Evolutionary conservation across 192 early-diverging fungal species (phyloP), one percentile per base, ranked within the genome.

Genomic region (Neocallimastix lanati): DNA sequence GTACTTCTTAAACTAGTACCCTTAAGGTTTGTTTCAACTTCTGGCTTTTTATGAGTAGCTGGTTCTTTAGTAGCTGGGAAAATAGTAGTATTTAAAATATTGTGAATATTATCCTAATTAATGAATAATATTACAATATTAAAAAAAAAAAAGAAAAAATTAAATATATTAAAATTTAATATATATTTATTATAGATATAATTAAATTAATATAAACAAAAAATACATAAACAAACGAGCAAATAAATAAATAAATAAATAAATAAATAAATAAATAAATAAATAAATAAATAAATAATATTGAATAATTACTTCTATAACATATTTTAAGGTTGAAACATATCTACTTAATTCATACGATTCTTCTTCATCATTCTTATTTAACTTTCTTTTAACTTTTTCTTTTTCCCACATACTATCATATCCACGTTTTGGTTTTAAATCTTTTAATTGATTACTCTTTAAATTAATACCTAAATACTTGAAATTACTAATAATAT

Each of bases 301-400:
- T n/a, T n/a, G n/a, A 87, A 13, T 87, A 86, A 82, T 86, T 83
- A 83, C 92, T 84, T 93, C 90, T 29, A 91, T 79, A 35, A 94
- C 84, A 77, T 86, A 85, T 81, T 94, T 95, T 4, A 93, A 78
- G 38, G 91, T 87, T 2, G 95, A 93, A 14, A 92, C 86, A 83
- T 93, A 96, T 80, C 95, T 88, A 30, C 88, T 91, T 77, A 95
- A 81, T 76, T 94, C 94, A 78, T 88, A 95, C 15, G 90, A 86
- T 27, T 88, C 82, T 25, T 91, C 88, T n/a, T 91, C 86, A 29
- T 85, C 86, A 30, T 90, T 86, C 16, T 81, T 84, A 37, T 84
- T 88, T 77, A 81, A 80, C 81, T 83, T 85, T 79, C 82, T 87
- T 79, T 86, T 87, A 76, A 83, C 33, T 88, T 87, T 79, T 91